phyloP scores from a whole-genome alignment of 768 basidiomycete genomes.

The Hortiboletus flavorubellus region DNA sequence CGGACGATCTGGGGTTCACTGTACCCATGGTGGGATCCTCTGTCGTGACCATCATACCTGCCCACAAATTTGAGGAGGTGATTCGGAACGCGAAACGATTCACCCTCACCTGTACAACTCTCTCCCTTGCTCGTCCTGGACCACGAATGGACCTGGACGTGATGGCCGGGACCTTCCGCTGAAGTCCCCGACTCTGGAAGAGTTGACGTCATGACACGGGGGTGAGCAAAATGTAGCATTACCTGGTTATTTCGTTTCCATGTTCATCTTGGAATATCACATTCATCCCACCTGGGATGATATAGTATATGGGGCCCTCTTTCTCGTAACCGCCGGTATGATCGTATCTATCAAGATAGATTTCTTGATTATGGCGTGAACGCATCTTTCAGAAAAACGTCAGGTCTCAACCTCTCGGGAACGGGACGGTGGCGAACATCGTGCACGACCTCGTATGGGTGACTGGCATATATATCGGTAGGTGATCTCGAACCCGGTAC shows the following conservation, averaged over 20 bases:
- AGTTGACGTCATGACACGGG: not conserved
- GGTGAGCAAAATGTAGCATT: conserved; percentile 3
- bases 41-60: conserved; percentile 28
- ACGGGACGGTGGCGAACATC: conserved; percentile 6
- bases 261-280: conserved; percentile 66
- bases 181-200: conserved; percentile 52
- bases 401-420: not conserved
- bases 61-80: conserved; percentile 1
- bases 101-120: conserved; percentile 53
- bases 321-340: conserved; percentile 16
- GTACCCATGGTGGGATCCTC: conserved; percentile 21
- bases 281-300: conserved; percentile 61
- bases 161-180: conserved; percentile 25
- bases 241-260: conserved; percentile 65
- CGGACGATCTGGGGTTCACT: conserved; percentile 27
- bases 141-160: conserved; percentile 44
- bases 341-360: conserved; percentile 21
- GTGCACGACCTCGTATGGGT: conserved; percentile 17
- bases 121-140: conserved; percentile 57
- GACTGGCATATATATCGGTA: conserved; percentile 30
- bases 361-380: conserved; percentile 25
- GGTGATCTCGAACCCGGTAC: conserved; percentile 20
- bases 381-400: conserved; percentile 19
- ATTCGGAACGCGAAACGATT: not conserved
- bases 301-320: conserved; percentile 46